Base-by-base conservation (phyloP, 371 early-diverging fungal genomes). In the Blyttiomyces sp. region DNA sequence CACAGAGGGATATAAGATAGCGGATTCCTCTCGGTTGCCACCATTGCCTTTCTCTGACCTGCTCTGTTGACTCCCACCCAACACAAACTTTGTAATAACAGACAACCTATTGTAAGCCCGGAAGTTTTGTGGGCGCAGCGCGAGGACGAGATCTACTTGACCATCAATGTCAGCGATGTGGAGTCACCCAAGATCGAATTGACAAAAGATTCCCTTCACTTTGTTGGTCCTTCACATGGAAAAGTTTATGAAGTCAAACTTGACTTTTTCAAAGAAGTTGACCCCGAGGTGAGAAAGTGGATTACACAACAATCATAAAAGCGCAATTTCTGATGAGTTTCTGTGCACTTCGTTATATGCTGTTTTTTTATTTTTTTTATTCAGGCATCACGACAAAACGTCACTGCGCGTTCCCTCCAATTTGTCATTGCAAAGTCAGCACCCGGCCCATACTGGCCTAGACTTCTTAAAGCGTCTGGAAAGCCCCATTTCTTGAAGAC, bases 101-200 rank as follows among this genome's bases (percentile, higher is more conserved):
- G n/a, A n/a, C n/a, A n/a, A 46, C 13, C 46, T 11, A 46, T 23
- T 9, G 46, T 23, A 11, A 46, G 13, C 46, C 89, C 88, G 56
- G 80, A 84, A 69, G 88, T 94, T 39, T 86, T 92, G 61, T 96
- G 96, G 95, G 97, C 97, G 43, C 95, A 97, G 72, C 84, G 91
- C 69, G 76, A 79, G 35, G 83, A 90, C 61, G 70, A 86, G 46
- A 58, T 96, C 61, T 95, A 82, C 73, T 65, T 97, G 48, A 97
- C 97, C 19, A 82, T 97, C 61, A 83, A 90, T 51, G 68, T 94
- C 23, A 52, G 79, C 55, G 96, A 97, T 63, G 77, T 88, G 35
- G 81, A 79, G 59, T 49, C 64, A 42, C 86, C 86, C 13, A 67
- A 74, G 31, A 75, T 87, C 51, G 64, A 82, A 30, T 59, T 89